Evolutionary conservation across 139 green algal genomes (phyloP).

Genomic region (Tetratostichococcus sp.): DNA sequence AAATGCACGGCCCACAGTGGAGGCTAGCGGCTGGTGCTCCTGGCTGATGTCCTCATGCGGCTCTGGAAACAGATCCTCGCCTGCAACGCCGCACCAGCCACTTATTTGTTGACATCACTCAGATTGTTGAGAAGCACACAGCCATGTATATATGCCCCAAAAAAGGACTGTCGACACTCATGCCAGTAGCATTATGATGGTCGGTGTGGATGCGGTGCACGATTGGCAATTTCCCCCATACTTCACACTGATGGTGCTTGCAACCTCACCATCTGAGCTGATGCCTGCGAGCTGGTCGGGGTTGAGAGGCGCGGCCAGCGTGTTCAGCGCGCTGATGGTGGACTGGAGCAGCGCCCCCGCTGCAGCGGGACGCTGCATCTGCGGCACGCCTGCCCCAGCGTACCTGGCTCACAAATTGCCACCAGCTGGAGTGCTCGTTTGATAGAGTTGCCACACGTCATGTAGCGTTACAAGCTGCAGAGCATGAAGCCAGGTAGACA

Average conservation of each 20-base stretch:
- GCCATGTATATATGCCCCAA: no score
- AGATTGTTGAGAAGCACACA: no score
- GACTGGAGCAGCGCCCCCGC: background rate
- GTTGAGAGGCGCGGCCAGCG: constrained; percentile 22
- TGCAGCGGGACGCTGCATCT: background rate
- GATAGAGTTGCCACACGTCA: background rate
- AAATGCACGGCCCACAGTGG: constrained; percentile 20
- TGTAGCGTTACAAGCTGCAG: no score
- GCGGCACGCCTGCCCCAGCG: no score
- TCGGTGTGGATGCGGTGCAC: no score
- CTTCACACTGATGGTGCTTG: no score
- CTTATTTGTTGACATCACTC: no score
- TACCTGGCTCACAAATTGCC: background rate
- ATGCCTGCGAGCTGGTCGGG: no score
- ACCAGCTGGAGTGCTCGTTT: background rate
- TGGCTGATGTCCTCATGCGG: constrained; percentile 17
- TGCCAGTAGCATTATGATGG: no score
- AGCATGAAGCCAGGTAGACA: no score
- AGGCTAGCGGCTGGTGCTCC: constrained; percentile 13
- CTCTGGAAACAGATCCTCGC: constrained; percentile 1
- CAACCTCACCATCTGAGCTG: background rate
- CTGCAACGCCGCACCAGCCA: background rate
- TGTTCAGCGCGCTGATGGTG: constrained; percentile 7
- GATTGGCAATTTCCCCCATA: no score
- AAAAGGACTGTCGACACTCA: no score